These are phyloP conservation scores for Candida nonsorbophila DNA, from an alignment of 805 yeast genomes.

Conservation along the genomic window DNA sequence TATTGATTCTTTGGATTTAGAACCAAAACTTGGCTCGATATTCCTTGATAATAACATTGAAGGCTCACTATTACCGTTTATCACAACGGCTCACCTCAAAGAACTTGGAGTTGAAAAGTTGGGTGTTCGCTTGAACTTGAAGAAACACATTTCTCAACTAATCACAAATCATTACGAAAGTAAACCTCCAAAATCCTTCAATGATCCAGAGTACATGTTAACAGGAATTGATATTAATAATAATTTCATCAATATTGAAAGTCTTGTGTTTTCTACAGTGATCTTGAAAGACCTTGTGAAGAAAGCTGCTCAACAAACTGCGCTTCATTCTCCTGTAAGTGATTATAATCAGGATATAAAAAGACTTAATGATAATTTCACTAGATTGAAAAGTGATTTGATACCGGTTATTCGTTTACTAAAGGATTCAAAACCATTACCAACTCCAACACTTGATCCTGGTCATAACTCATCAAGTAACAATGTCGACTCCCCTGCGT, in stretches of 20 bases:
- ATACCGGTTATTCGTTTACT: conserved; percentile 56
- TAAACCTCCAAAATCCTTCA: conserved; percentile 17
- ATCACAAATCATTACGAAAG: conserved; percentile 28
- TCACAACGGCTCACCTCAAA: conserved; percentile 63
- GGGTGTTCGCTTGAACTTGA: conserved; percentile 53
- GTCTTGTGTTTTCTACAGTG: conserved; percentile 28
- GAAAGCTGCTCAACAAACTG: conserved; percentile 11
- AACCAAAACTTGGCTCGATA: conserved; percentile 16
- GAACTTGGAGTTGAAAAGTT: conserved; percentile 63
- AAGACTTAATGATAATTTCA: conserved; percentile 48
- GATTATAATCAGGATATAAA: conserved; percentile 21
- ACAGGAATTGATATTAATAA: conserved; percentile 29
- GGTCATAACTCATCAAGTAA: conserved; percentile 17
- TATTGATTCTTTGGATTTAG: conserved; percentile 19
- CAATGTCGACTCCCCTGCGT: conserved; percentile 23
- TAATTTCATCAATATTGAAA: conserved; percentile 31
- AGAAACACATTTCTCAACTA: conserved; percentile 55
- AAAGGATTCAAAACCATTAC: conserved; percentile 65
- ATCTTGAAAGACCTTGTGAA: conserved; percentile 32
- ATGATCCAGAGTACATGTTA: conserved; percentile 23
- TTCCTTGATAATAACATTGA: conserved; percentile 60
- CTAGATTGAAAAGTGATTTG: conserved; percentile 56
- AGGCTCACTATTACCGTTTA: conserved; percentile 66
- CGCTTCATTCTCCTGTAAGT: conserved; percentile 8
- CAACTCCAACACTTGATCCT: conserved; percentile 53